Evolutionary conservation across 805 yeast genomes (phyloP), one percentile per base, ranked within the genome.

Genomic region (Saturnispora hagleri): DNA sequence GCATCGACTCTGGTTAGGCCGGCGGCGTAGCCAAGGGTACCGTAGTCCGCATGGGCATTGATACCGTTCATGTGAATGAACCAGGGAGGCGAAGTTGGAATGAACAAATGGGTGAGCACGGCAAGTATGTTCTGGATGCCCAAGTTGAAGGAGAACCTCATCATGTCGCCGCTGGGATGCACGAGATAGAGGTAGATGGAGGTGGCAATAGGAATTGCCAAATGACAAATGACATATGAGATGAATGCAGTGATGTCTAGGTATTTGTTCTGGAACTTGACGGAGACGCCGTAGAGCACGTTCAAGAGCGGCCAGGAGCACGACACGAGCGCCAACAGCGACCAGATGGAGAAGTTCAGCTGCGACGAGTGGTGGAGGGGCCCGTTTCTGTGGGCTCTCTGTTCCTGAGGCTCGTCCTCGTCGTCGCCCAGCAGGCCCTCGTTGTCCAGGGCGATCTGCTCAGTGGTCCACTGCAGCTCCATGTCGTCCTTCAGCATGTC

Each of bases 61-160:
- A 53, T n/a, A 3, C 88, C 86, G 57, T 83, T 74, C 54, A 79
- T 55, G 60, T 78, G 82, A 46, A 81, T 77, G 62, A 81, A 84
- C 83, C 88, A 81, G 3, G 89, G 89, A 0, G 89, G 86, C 1
- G 88, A 86, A 61, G 79, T 82, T 26, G 90, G 90, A 62, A 82
- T 71, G 5, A 73, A 46, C 36, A 84, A 61, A 62, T 82, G 88
- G 3, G 87, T 83, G 38, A 73, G 40, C 0, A 81, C 81, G 24
- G 86, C 85, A 1, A 71, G 64, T 12, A 81, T 71, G 58, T 81
- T 83, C 61, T 81, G 87, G 10, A 72, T 48, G 2, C 89, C 89
- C 43, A 83, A 57, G 0, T 79, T 73, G n/a, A 74, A 58, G 1
- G 79, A 68, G 57, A 80, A 84, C 57, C 72, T 68, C 54, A 74